A percentile compares a stretch with the other conserved stretches of the same genome.
These are phyloP conservation scores for Curvularia lunata DNA, from an alignment of 2,329 filamentous ascomycete genomes.

Conservation along the genomic window DNA sequence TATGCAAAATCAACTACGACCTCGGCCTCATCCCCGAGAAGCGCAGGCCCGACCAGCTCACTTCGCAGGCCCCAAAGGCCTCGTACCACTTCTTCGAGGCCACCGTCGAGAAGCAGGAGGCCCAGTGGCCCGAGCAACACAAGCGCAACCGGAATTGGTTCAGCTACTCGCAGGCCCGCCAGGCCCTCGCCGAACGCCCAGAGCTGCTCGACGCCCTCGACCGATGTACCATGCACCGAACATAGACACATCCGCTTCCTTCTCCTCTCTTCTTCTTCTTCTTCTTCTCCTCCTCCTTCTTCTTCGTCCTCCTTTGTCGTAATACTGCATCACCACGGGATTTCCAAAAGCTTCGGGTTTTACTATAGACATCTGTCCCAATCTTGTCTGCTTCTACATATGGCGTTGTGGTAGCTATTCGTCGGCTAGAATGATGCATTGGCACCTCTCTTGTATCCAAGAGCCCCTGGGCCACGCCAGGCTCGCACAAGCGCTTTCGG, in stretches of 20 bases:
- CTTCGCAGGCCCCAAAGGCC: slow-evolving; percentile 71
- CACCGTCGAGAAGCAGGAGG: slow-evolving; percentile 83
- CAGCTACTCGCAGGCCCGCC: slow-evolving; percentile 79
- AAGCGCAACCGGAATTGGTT: slow-evolving; percentile 93
- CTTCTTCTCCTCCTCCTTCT: slow-evolving; percentile 13
- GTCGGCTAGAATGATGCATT: slow-evolving; percentile 43
- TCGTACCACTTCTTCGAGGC: slow-evolving; percentile 85
- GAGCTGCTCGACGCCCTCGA: slow-evolving; percentile 89
- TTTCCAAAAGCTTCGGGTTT: slow-evolving; percentile 37
- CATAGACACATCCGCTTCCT: slow-evolving; percentile 29
- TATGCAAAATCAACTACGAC: slow-evolving; percentile 82
- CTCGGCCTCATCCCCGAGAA: slow-evolving; percentile 86
- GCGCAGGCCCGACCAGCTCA: slow-evolving; percentile 62
- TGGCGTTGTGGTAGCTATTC: slow-evolving; percentile 45
- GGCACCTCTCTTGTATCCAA: slow-evolving; percentile 31
- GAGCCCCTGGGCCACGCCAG: slow-evolving; percentile 26
- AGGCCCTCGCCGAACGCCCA: slow-evolving; percentile 76
- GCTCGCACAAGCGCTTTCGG: slow-evolving; percentile 36
- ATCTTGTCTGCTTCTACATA: slow-evolving; percentile 22
- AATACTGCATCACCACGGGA: slow-evolving; percentile 40
- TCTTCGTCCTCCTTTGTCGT: slow-evolving; percentile 14
- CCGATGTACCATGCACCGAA: slow-evolving; percentile 66
- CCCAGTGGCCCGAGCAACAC: slow-evolving; percentile 90
- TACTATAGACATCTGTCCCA: slow-evolving; percentile 27
- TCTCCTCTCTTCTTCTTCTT: slow-evolving; percentile 21